Conservation (phyloP, 2,329 filamentous ascomycete species). For the Ophiostoma piceae region DNA sequence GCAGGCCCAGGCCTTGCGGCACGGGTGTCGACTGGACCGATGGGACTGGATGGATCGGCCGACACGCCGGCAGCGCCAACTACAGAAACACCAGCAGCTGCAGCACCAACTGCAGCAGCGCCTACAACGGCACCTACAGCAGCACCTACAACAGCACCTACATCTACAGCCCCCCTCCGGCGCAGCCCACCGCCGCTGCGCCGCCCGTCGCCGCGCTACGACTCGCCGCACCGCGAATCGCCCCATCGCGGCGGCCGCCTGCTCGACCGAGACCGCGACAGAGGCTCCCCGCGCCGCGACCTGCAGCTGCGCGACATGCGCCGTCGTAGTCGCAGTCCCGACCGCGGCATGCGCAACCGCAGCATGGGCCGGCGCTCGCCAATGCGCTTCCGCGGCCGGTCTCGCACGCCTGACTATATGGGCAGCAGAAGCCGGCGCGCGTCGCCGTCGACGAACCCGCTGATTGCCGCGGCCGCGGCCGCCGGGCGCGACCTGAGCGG, state of each 20-base stretch:
- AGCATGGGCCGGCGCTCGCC: conserved; percentile 37
- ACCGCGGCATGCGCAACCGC: conserved; percentile 35
- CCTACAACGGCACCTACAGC: neutral
- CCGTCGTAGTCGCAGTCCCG: conserved; percentile 53
- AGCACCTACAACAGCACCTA: neutral
- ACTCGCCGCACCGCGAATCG: conserved; percentile 32
- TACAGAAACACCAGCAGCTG: neutral
- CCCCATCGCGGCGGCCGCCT: conserved; percentile 28
- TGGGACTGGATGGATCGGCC: too few relatives aligned
- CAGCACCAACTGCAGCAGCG: neutral
- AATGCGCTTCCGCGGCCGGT: conserved; percentile 35
- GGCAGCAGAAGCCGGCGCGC: conserved; percentile 43
- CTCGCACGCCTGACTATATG: conserved; percentile 40
- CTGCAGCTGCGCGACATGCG: conserved; percentile 31
- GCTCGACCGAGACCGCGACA: conserved; percentile 32
- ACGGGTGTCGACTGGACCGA: neutral
- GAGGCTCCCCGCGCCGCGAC: conserved; percentile 39
- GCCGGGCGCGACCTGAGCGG: conserved; percentile 35
- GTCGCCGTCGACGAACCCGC: neutral
- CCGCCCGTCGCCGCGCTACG: conserved; percentile 34
- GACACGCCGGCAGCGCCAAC: neutral
- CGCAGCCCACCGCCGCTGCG: conserved; percentile 30
- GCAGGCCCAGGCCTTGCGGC: neutral
- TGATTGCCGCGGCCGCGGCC: neutral
- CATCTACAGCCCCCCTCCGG: neutral